Evolutionary conservation across 805 yeast species (phyloP), one percentile per base, ranked within the genome.

Genomic region (Kregervanrija fluxuum): DNA sequence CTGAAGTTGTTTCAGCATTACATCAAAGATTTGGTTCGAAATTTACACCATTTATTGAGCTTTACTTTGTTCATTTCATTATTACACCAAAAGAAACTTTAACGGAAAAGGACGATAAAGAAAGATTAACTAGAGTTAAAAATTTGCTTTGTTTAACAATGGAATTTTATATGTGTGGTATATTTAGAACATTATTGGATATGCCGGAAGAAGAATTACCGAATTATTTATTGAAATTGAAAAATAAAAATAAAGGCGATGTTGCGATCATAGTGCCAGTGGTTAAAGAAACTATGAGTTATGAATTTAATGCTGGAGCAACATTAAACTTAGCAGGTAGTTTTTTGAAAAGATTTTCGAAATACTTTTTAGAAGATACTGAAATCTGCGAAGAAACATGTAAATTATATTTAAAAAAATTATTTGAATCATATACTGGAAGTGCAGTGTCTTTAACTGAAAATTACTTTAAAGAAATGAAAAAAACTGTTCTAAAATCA

Each of bases 1-100:
- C 81, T 28, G 89, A 82, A 52, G 73, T 88, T 1, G 70, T 82
- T 0, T 76, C 87, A 35, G 81, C 80, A 0, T 63, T 89, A 14
- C 95, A 88, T 63, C 95, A 85, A 61, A 68, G 96, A 44, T 88
- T 89, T 56, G 55, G 67, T 2, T 42, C 50, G 0, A 51, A 61
- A 2, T 83, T 85, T 59, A 74, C 90, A 0, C 74, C 77, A 1
- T 56, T 49, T 10, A 55, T 80, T 32, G 61, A 75, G 46, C 60
- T 67, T 5, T 61, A 68, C 51, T 68, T 76, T 45, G 61, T 71
- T 3, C 59, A 64, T 16, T 66, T 66, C n/a, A 59, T 78, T 17
- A 57, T 66, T 6, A 64, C 56, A 35, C 73, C 70, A 11, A 42
- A 51, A 16, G 55, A 54, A 14, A 41, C 48, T 8, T 56, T 59